Evolutionary conservation across 192 early-diverging fungal species (phyloP).

Genomic region (Backusella psychrophila): DNA sequence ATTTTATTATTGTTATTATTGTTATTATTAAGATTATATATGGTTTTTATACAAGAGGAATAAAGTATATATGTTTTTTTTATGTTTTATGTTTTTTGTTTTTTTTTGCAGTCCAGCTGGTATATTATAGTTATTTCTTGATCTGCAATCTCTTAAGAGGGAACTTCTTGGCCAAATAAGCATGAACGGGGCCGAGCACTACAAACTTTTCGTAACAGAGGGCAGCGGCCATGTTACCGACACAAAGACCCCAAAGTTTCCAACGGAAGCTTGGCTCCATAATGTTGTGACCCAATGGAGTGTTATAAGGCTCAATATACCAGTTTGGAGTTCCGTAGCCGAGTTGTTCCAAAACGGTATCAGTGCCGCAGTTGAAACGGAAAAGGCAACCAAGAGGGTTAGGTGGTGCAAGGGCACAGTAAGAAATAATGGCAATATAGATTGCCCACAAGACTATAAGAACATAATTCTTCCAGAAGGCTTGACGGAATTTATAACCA

Average conservation of each 20-base stretch:
- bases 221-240: slow-evolving; percentile 42
- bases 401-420: slow-evolving; percentile 61
- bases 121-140: slow-evolving; percentile 23
- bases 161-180: slow-evolving; percentile 39
- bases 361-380: slow-evolving; percentile 46
- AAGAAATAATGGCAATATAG: slow-evolving; percentile 53
- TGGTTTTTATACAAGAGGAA: neutral
- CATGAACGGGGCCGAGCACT: slow-evolving; percentile 46
- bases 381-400: slow-evolving; percentile 70
- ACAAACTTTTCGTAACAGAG: slow-evolving; percentile 47
- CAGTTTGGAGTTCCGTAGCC: slow-evolving; percentile 12
- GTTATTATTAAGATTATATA: neutral
- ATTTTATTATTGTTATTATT: neutral
- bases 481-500: slow-evolving; percentile 59
- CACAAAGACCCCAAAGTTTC: slow-evolving; percentile 50
- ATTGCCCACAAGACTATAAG: slow-evolving; percentile 50
- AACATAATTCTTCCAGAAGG: slow-evolving; percentile 56
- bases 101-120: neutral
- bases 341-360: slow-evolving; percentile 16
- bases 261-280: slow-evolving; percentile 53
- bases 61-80: neutral
- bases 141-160: slow-evolving; percentile 41
- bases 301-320: slow-evolving; percentile 52
- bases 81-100: neutral
- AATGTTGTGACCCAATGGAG: slow-evolving; percentile 57